phyloP scores from a whole-genome alignment of 176 grass and related monocot species.

The Aegilops tauschii region DNA sequence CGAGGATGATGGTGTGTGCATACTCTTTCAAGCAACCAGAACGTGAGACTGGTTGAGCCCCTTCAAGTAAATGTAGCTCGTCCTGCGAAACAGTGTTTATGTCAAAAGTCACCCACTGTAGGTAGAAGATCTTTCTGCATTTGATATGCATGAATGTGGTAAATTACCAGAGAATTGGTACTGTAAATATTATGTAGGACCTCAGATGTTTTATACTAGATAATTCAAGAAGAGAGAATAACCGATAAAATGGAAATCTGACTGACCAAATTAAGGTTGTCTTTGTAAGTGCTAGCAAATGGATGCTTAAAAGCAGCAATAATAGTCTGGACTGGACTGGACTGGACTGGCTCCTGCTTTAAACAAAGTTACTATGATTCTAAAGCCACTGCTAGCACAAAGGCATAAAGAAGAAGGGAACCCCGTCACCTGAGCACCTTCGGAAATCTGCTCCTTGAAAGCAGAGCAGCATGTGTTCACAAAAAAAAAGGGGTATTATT shows the following conservation, averaged over 20 bases:
- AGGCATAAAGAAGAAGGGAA: background rate
- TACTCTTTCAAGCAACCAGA: conserved; percentile 95
- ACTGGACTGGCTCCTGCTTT: background rate
- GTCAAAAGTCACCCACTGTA: background rate
- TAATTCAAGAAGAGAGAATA: no score
- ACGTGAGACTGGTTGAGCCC: conserved; percentile 75
- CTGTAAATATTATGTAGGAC: background rate
- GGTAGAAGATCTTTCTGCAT: background rate
- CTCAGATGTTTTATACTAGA: background rate
- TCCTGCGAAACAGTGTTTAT: conserved; percentile 47
- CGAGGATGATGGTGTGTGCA: background rate
- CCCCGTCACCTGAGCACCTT: background rate
- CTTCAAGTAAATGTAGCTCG: conserved; percentile 82
- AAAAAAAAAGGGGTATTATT: background rate
- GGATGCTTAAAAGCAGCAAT: background rate
- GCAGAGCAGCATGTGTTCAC: background rate
- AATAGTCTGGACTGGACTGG: background rate
- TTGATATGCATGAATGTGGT: background rate
- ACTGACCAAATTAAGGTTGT: background rate
- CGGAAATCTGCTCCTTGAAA: conserved; percentile 37
- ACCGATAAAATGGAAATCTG: background rate
- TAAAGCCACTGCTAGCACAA: background rate
- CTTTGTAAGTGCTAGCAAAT: background rate
- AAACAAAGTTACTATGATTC: background rate
- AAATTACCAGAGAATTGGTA: background rate